Percentiles rank a stretch among this genome's conserved stretches.
Conservation (phyloP, 2,329 filamentous ascomycete species). For the Zymoseptoria ardabiliae region DNA sequence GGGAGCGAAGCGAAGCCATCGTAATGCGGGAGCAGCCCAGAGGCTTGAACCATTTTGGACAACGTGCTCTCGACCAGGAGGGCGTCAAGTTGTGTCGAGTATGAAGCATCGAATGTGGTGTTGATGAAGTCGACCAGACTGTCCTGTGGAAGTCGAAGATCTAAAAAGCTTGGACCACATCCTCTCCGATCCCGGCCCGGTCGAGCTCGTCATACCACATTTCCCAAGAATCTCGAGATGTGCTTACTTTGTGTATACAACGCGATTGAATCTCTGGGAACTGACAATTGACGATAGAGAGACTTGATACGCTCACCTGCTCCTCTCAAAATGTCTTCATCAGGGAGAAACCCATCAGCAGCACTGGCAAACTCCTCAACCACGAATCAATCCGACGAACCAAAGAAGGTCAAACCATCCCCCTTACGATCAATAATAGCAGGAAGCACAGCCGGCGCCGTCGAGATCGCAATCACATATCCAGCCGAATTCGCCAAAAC, state of each 20-base stretch:
- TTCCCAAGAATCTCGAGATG: background rate
- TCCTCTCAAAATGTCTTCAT: background rate
- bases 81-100: too few species aligned
- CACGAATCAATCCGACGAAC: background rate
- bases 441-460: constrained; percentile 83
- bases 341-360: background rate
- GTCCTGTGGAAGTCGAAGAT: background rate
- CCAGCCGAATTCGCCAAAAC: constrained; percentile 97
- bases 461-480: constrained; percentile 94
- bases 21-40: too few species aligned
- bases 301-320: background rate
- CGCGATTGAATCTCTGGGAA: background rate
- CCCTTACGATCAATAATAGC: constrained; percentile 83
- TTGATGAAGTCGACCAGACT: background rate
- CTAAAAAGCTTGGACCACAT: background rate
- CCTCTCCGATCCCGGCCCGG: background rate
- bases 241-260: background rate
- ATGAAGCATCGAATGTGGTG: background rate
- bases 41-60: too few species aligned
- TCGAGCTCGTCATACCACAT: background rate
- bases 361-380: background rate
- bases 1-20: too few species aligned
- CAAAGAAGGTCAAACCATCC: constrained; percentile 53
- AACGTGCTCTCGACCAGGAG: too few species aligned
- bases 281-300: background rate